phyloP scores from a whole-genome alignment of 2,329 filamentous ascomycete species.

The Bretziella fagacearum region DNA sequence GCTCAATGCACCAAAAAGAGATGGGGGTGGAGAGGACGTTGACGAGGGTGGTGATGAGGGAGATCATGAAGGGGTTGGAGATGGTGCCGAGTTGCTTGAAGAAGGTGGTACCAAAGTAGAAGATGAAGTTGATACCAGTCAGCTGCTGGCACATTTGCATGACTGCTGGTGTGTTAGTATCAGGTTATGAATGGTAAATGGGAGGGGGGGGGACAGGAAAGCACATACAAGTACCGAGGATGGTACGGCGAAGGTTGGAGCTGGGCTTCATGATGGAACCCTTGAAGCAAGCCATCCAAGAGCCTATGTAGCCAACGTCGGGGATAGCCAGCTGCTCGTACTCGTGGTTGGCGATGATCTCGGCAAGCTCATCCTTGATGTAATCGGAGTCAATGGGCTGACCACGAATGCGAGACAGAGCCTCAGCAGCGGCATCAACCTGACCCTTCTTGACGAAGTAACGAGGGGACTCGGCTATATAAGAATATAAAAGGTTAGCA shows the following conservation, averaged over 20 bases:
- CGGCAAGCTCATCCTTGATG: slow-evolving; percentile 62
- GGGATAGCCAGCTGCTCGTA: slow-evolving; percentile 61
- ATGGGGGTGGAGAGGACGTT: slow-evolving; percentile 74
- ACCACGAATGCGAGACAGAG: slow-evolving; percentile 54
- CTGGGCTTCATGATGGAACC: slow-evolving; percentile 45
- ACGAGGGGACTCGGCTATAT: slow-evolving; percentile 56
- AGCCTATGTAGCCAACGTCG: slow-evolving; percentile 43
- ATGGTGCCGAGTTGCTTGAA: slow-evolving; percentile 65
- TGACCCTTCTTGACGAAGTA: slow-evolving; percentile 68
- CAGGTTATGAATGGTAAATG: not conserved
- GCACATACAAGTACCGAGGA: slow-evolving; percentile 42
- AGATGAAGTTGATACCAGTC: slow-evolving; percentile 89
- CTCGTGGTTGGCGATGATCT: slow-evolving; percentile 79
- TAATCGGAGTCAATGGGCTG: slow-evolving; percentile 56
- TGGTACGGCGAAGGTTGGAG: slow-evolving; percentile 52
- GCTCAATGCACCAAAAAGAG: slow-evolving; percentile 77
- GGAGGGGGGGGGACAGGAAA: not conserved
- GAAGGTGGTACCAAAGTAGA: slow-evolving; percentile 75
- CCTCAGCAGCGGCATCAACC: slow-evolving; percentile 43
- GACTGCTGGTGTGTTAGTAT: not conserved
- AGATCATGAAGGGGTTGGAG: slow-evolving; percentile 62
- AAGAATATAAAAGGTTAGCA: not conserved
- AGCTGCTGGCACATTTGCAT: slow-evolving; percentile 44
- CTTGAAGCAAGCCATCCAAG: slow-evolving; percentile 53
- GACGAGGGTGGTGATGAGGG: slow-evolving; percentile 71